phyloP scores from a whole-genome alignment of 2,329 filamentous ascomycete species.

The Capronia americana region DNA sequence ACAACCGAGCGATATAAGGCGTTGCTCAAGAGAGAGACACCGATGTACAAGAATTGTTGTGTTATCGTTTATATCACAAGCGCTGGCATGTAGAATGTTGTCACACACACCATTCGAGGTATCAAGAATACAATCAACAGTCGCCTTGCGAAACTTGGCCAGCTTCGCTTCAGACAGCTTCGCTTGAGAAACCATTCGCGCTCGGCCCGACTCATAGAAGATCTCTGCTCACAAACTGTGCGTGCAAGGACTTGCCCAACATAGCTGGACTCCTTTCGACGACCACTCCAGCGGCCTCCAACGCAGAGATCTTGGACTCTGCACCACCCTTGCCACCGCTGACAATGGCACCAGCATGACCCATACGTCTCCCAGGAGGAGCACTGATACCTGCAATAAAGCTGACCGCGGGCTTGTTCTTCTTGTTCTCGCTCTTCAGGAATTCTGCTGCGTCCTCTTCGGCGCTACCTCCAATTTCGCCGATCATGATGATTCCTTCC shows the following conservation, averaged over 20 bases:
- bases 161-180: neutral
- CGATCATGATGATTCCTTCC: constrained; percentile 99
- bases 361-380: constrained; percentile 95
- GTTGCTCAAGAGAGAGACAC: neutral
- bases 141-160: constrained; percentile 1
- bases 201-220: constrained; percentile 69
- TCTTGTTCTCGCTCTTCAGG: constrained; percentile 87
- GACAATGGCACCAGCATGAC: constrained; percentile 97
- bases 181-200: constrained; percentile 6
- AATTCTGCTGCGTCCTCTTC: constrained; percentile 99
- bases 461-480: constrained; percentile 95
- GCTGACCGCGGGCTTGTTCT: constrained; percentile 94
- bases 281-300: constrained; percentile 90
- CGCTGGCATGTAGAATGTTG: constrained; percentile 30
- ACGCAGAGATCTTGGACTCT: constrained; percentile 95
- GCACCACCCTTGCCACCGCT: constrained; percentile 97
- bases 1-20: neutral
- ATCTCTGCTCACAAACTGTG: constrained; percentile 95
- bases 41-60: neutral
- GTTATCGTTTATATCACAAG: neutral
- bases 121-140: constrained; percentile 23
- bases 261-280: constrained; percentile 93
- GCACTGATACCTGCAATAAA: constrained; percentile 99
- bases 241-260: constrained; percentile 90
- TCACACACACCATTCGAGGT: constrained; percentile 23